A percentile compares a stretch with the other conserved stretches of the same genome.
These are phyloP conservation scores for Parachlorella kessleri DNA, from an alignment of 139 green algal genomes.

Conservation along the genomic window DNA sequence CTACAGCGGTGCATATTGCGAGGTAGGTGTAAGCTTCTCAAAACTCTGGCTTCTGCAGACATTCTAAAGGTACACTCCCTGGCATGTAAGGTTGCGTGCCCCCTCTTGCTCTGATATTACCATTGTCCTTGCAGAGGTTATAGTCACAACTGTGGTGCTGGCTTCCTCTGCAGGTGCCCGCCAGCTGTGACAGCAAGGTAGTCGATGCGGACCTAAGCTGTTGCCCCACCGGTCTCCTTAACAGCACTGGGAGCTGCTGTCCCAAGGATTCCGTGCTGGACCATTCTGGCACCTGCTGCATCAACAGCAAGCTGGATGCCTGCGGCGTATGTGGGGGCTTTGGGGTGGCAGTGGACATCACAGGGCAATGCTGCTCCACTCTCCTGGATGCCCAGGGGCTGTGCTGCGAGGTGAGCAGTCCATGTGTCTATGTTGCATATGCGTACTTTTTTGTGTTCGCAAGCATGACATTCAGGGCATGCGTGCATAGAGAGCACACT, in stretches of 20 bases:
- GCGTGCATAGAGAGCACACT: too few relatives aligned
- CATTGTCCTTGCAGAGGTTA: too few relatives aligned
- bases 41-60: not conserved
- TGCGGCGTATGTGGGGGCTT: constrained; percentile 54
- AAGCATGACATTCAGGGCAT: too few relatives aligned
- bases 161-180: constrained; percentile 4
- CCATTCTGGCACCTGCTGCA: constrained; percentile 44
- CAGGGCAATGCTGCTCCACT: constrained; percentile 41
- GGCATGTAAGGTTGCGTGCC: not conserved
- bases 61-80: not conserved
- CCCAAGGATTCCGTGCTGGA: constrained; percentile 31
- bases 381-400: constrained; percentile 46
- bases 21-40: constrained; percentile 6
- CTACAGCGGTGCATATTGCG: constrained; percentile 32
- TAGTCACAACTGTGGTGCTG: too few relatives aligned
- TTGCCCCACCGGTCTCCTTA: constrained; percentile 39
- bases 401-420: constrained; percentile 45
- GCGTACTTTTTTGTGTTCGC: too few relatives aligned
- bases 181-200: constrained; percentile 23
- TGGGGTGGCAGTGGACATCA: constrained; percentile 41
- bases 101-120: not conserved
- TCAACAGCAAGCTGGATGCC: constrained; percentile 33
- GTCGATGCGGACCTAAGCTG: constrained; percentile 34
- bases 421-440: too few relatives aligned
- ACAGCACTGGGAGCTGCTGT: constrained; percentile 37